phyloP scores from a whole-genome alignment of 805 yeast species.

The Torulaspora maleeae region DNA sequence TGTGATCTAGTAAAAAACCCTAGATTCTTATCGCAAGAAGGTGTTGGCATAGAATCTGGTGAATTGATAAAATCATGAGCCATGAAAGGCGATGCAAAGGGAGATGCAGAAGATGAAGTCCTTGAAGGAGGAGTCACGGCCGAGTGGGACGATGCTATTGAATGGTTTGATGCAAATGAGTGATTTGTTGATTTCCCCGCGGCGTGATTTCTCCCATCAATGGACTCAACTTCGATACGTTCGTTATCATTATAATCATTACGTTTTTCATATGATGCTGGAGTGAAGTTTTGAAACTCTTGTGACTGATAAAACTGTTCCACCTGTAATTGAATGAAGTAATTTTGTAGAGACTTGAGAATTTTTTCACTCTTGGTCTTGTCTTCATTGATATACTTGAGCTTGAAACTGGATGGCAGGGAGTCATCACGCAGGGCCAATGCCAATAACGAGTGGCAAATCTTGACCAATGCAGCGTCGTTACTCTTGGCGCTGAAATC shows the following conservation, averaged over 20 bases:
- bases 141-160: constrained; percentile 19
- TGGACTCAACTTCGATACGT: constrained; percentile 2
- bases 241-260: constrained; percentile 9
- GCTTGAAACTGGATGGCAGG: constrained; percentile 33
- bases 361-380: constrained; percentile 12
- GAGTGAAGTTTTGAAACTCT: constrained; percentile 16
- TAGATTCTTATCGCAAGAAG: constrained; percentile 8
- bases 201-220: not conserved
- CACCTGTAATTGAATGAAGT: constrained; percentile 22
- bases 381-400: constrained; percentile 22
- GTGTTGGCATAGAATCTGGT: constrained; percentile 18
- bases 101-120: constrained; percentile 20
- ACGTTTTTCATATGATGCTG: constrained; percentile 7
- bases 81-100: constrained; percentile 23
- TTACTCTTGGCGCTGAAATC: constrained; percentile 22
- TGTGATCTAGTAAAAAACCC: constrained; percentile 4
- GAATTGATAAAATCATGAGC: constrained; percentile 12
- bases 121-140: constrained; percentile 19
- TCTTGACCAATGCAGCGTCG: constrained; percentile 27
- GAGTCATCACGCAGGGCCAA: constrained; percentile 18
- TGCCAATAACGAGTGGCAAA: constrained; percentile 21
- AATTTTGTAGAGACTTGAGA: constrained; percentile 19
- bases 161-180: constrained; percentile 9
- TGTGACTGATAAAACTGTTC: constrained; percentile 26
- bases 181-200: constrained; percentile 13